phyloP scores from a whole-genome alignment of 164 flowering plant species.

The Stephania japonica region DNA sequence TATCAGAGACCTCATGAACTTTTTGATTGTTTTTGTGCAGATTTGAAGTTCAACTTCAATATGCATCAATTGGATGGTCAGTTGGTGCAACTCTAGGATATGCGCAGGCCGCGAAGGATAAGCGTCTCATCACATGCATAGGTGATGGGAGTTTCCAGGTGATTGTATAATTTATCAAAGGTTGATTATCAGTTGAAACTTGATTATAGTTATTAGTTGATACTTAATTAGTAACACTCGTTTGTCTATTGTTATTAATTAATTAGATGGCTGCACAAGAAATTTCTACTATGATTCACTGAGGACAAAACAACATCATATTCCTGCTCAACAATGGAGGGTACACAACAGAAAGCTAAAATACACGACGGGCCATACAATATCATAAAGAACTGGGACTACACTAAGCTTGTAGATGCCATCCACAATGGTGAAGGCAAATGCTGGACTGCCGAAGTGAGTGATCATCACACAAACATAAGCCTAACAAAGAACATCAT shows the following conservation, averaged over 20 bases:
- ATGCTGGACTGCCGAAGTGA: conserved; percentile 68
- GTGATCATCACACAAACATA: no score
- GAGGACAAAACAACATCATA: conserved; percentile 59
- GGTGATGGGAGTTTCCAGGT: conserved; percentile 95
- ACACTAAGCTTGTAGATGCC: conserved; percentile 61
- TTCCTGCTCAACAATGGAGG: conserved; percentile 90
- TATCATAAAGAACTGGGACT: conserved; percentile 82
- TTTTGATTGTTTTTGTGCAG: conserved; percentile 21
- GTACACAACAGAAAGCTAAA: conserved; percentile 70
- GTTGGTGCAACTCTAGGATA: conserved; percentile 83
- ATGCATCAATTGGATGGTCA: conserved; percentile 87
- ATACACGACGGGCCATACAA: conserved; percentile 90
- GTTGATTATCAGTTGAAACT: no score
- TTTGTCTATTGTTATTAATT: no score
- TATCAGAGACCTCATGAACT: conserved; percentile 19
- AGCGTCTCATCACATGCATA: conserved; percentile 69
- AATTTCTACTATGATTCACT: conserved; percentile 67
- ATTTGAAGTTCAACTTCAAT: conserved; percentile 86
- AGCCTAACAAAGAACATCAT: no score
- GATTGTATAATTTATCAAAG: conserved; percentile 8
- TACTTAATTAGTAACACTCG: no score
- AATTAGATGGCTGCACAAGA: conserved; percentile 74
- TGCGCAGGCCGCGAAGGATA: conserved; percentile 62
- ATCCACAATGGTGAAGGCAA: conserved; percentile 67
- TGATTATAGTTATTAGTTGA: no score